Percentiles rank a stretch among this genome's conserved stretches.
These are phyloP conservation scores for Daedaleopsis nitida DNA, from an alignment of 768 basidiomycete species.

Conservation along the genomic window DNA sequence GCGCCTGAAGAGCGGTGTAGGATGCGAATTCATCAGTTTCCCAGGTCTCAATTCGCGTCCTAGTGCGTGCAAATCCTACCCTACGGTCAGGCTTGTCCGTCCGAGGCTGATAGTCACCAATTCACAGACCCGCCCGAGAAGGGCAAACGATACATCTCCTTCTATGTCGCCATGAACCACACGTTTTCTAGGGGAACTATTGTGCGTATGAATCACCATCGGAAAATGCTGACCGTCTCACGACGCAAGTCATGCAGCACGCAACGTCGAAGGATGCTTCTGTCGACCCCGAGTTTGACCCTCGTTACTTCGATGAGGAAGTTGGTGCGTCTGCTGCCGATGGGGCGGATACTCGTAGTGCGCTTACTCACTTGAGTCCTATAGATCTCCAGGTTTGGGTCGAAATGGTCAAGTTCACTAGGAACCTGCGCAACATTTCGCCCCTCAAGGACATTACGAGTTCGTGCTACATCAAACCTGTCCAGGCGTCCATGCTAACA, in stretches of 20 bases:
- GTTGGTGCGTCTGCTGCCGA: conserved; percentile 24
- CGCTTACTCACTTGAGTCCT: background rate
- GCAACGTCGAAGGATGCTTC: conserved; percentile 32
- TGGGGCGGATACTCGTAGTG: background rate
- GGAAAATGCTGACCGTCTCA: background rate
- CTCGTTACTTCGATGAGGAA: conserved; percentile 35
- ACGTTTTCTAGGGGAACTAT: conserved; percentile 51
- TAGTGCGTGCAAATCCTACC: conserved; percentile 22
- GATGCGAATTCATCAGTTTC: conserved; percentile 36
- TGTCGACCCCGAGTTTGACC: conserved; percentile 32
- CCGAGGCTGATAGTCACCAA: background rate
- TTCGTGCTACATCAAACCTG: background rate
- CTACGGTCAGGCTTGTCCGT: background rate
- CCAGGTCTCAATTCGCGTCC: conserved; percentile 28
- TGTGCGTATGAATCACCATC: conserved; percentile 30
- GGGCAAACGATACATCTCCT: conserved; percentile 45
- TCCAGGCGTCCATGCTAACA: background rate
- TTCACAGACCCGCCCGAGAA: conserved; percentile 35
- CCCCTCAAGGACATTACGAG: conserved; percentile 31
- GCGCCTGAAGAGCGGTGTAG: conserved; percentile 29
- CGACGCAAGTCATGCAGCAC: conserved; percentile 28
- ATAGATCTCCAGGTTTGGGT: conserved; percentile 32
- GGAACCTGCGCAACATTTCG: conserved; percentile 24
- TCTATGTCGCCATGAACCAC: conserved; percentile 43
- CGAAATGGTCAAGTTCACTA: conserved; percentile 33